Percentiles rank a stretch among this genome's conserved stretches.
Evolutionary conservation across 2,329 filamentous ascomycete genomes (phyloP).

Genomic region (Ceratocystis huliohia): DNA sequence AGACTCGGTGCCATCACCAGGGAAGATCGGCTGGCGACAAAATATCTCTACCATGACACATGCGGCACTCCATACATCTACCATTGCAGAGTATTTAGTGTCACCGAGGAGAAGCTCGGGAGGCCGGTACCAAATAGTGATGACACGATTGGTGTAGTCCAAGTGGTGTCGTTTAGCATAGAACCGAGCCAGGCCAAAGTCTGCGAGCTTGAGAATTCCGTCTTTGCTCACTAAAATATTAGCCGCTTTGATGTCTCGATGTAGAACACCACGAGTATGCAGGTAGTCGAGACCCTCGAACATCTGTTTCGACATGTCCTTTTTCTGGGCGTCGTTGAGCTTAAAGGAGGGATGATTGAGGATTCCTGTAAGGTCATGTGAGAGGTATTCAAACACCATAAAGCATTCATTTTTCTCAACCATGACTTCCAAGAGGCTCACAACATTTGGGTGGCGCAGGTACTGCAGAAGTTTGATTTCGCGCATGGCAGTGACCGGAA

Average conservation of each 20-base stretch:
- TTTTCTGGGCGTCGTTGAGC: constrained; percentile 74
- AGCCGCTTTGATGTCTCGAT: constrained; percentile 95
- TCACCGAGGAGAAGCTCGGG: constrained; percentile 84
- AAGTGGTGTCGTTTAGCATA: constrained; percentile 83
- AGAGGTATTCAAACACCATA: constrained; percentile 98
- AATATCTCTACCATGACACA: constrained; percentile 97
- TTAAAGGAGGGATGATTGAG: constrained; percentile 90
- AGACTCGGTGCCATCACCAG: constrained; percentile 89
- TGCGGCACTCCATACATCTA: constrained; percentile 93
- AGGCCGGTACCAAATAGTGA: constrained; percentile 95
- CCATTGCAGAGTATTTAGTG: constrained; percentile 77
- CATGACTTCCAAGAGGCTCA: constrained; percentile 83
- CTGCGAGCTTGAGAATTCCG: constrained; percentile 80
- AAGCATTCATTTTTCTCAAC: constrained; percentile 97
- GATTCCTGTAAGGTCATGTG: constrained; percentile 87
- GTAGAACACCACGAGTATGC: constrained; percentile 81
- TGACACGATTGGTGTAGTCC: constrained; percentile 96
- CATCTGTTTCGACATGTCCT: constrained; percentile 81
- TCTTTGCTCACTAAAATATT: constrained; percentile 90
- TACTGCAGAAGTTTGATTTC: constrained; percentile 90
- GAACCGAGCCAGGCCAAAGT: constrained; percentile 92
- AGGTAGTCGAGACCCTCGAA: constrained; percentile 92
- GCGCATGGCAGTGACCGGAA: constrained; percentile 78
- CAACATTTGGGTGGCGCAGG: constrained; percentile 68
- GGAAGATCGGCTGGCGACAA: constrained; percentile 83